Conservation (phyloP, 2,329 filamentous ascomycete species). For the Conoideocrella luteorostrata region DNA sequence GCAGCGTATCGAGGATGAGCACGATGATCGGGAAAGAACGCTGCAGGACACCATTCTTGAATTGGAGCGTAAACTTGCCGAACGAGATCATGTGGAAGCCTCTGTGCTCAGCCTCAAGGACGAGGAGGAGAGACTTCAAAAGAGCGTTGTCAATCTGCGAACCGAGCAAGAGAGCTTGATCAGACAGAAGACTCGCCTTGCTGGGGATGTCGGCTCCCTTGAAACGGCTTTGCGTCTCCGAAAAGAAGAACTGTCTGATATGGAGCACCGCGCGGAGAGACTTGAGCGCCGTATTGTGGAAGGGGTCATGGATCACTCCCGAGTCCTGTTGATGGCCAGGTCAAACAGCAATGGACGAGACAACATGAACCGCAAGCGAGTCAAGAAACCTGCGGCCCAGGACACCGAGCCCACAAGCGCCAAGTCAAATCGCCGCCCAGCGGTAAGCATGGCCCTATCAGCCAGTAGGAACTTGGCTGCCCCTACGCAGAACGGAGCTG, state of each 20-base stretch:
- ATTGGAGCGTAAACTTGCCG: constrained; percentile 67
- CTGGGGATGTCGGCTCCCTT: constrained; percentile 81
- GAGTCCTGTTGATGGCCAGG: constrained; percentile 77
- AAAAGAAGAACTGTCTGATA: constrained; percentile 81
- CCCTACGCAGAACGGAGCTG: constrained; percentile 47
- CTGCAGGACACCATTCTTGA: constrained; percentile 73
- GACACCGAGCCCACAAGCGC: constrained; percentile 8
- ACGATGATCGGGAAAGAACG: constrained; percentile 71
- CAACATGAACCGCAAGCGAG: constrained; percentile 53
- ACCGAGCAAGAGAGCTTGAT: constrained; percentile 69
- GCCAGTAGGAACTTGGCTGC: constrained; percentile 42
- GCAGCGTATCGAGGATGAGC: constrained; percentile 66
- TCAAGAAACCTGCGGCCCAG: constrained; percentile 33
- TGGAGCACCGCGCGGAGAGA: constrained; percentile 83
- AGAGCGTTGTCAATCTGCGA: constrained; percentile 51
- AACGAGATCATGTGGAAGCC: constrained; percentile 56
- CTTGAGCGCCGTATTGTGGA: constrained; percentile 91
- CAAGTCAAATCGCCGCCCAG: constrained; percentile 22
- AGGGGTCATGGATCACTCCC: constrained; percentile 92
- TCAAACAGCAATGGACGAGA: constrained; percentile 45
- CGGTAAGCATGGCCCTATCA: constrained; percentile 48
- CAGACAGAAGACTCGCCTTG: constrained; percentile 71
- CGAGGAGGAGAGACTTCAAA: constrained; percentile 47
- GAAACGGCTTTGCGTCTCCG: constrained; percentile 86
- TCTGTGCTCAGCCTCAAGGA: constrained; percentile 45